A percentile compares a stretch with the other conserved stretches of the same genome.
Evolutionary conservation across 2,329 filamentous ascomycete species (phyloP).

Genomic region (Acrodontium crateriforme): DNA sequence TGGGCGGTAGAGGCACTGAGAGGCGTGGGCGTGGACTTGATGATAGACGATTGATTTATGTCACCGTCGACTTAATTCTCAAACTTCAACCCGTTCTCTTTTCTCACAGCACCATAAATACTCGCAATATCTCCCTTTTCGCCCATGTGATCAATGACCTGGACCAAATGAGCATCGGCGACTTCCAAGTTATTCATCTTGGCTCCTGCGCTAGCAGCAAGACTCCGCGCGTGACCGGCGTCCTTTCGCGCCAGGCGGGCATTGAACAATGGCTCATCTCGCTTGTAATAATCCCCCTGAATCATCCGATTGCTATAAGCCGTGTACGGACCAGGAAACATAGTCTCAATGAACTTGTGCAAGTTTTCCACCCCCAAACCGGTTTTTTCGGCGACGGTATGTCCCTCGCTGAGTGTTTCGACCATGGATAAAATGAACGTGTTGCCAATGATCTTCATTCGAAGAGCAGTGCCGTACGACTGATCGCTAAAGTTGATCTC

Average conservation of each 20-base stretch:
- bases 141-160: constrained; percentile 56
- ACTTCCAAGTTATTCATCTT: constrained; percentile 52
- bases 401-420: constrained; percentile 62
- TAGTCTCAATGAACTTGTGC: constrained; percentile 54
- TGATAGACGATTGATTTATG: constrained; percentile 24
- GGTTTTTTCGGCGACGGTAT: constrained; percentile 66
- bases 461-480: constrained; percentile 53
- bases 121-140: constrained; percentile 64
- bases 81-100: constrained; percentile 61
- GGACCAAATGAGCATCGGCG: constrained; percentile 49
- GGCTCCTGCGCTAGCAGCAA: constrained; percentile 51
- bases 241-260: constrained; percentile 78
- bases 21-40: constrained; percentile 66
- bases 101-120: constrained; percentile 67
- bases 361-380: constrained; percentile 59
- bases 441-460: constrained; percentile 74
- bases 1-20: constrained; percentile 76
- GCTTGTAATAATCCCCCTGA: constrained; percentile 60
- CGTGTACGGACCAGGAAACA: constrained; percentile 64
- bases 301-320: constrained; percentile 65
- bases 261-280: constrained; percentile 66
- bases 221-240: constrained; percentile 53
- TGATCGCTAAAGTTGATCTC: constrained; percentile 59
- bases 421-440: constrained; percentile 76
- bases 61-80: too few relatives aligned